phyloP scores from a whole-genome alignment of 176 grass and related monocot species.

The Avena insularis region DNA sequence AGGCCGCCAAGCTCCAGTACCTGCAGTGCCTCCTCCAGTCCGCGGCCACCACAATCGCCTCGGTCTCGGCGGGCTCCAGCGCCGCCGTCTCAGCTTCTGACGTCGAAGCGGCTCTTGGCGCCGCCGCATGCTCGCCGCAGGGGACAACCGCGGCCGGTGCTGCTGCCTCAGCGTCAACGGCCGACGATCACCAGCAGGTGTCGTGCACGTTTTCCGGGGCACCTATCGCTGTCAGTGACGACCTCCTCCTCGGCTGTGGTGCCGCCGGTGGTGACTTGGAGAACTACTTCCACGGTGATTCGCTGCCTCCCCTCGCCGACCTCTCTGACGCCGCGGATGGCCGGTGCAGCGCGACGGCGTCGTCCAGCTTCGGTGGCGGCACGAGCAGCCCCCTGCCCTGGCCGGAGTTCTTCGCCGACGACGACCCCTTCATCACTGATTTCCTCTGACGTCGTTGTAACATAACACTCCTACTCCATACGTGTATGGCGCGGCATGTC shows the following conservation, averaged over 20 bases:
- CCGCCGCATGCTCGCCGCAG: conserved; percentile 41
- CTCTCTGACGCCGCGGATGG: conserved; percentile 49
- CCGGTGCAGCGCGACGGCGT: conserved; percentile 50
- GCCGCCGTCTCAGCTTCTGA: background rate
- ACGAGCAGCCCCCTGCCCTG: conserved; percentile 46
- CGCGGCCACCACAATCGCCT: conserved; percentile 47
- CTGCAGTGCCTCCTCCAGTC: conserved; percentile 81
- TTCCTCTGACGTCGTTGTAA: conserved; percentile 53
- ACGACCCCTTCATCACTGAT: conserved; percentile 60
- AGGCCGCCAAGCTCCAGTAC: conserved; percentile 73
- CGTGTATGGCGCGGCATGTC: background rate
- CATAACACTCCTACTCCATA: background rate
- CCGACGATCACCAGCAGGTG: conserved; percentile 35
- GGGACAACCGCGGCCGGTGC: background rate
- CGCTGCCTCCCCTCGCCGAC: conserved; percentile 69
- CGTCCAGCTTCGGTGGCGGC: conserved; percentile 44
- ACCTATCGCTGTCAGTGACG: conserved; percentile 42
- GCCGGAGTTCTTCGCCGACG: conserved; percentile 78
- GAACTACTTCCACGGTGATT: conserved; percentile 20
- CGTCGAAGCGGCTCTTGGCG: conserved; percentile 25
- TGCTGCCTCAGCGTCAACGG: background rate
- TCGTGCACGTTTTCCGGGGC: conserved; percentile 46
- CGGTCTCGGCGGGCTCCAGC: conserved; percentile 27
- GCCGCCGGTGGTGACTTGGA: background rate
- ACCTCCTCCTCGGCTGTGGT: conserved; percentile 38